phyloP scores from a whole-genome alignment of 768 basidiomycete genomes.

The Infundibulicybe gibba region DNA sequence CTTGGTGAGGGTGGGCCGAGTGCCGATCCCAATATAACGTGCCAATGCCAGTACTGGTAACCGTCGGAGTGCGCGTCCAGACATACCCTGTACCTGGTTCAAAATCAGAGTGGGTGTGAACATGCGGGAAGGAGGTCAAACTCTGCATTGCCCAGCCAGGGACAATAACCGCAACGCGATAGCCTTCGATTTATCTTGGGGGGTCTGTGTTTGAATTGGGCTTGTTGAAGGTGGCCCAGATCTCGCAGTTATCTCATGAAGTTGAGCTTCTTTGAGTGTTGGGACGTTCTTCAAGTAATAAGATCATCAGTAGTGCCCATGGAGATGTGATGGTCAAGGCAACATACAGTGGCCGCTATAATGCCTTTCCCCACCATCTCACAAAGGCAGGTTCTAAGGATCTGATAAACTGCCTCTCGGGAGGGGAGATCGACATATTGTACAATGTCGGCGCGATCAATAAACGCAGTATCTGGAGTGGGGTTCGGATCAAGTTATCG shows the following conservation, averaged over 20 bases:
- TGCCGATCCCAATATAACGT: slow-evolving; percentile 65
- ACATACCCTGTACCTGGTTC: slow-evolving; percentile 70
- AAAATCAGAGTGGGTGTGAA: background rate
- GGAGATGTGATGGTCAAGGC: background rate
- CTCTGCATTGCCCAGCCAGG: slow-evolving; percentile 78
- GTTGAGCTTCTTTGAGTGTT: slow-evolving; percentile 54
- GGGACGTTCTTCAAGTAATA: slow-evolving; percentile 49
- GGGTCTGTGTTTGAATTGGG: slow-evolving; percentile 17
- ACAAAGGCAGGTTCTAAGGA: slow-evolving; percentile 74
- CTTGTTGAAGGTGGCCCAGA: slow-evolving; percentile 10
- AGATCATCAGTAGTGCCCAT: background rate
- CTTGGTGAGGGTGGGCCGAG: slow-evolving; percentile 11
- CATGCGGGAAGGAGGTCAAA: slow-evolving; percentile 6
- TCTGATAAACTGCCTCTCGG: slow-evolving; percentile 90
- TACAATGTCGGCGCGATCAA: slow-evolving; percentile 95
- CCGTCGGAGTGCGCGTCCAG: slow-evolving; percentile 86
- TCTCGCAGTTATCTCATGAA: slow-evolving; percentile 46
- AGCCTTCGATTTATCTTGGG: slow-evolving; percentile 46
- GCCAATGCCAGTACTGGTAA: slow-evolving; percentile 95
- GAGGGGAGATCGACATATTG: slow-evolving; percentile 93
- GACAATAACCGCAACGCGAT: slow-evolving; percentile 56
- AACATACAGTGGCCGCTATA: slow-evolving; percentile 57
- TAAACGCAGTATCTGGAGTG: slow-evolving; percentile 80
- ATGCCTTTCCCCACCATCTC: slow-evolving; percentile 80
- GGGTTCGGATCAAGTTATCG: background rate